phyloP scores from a whole-genome alignment of 225 moss, liverwort and hornwort genomes.

The Asterella californica region DNA sequence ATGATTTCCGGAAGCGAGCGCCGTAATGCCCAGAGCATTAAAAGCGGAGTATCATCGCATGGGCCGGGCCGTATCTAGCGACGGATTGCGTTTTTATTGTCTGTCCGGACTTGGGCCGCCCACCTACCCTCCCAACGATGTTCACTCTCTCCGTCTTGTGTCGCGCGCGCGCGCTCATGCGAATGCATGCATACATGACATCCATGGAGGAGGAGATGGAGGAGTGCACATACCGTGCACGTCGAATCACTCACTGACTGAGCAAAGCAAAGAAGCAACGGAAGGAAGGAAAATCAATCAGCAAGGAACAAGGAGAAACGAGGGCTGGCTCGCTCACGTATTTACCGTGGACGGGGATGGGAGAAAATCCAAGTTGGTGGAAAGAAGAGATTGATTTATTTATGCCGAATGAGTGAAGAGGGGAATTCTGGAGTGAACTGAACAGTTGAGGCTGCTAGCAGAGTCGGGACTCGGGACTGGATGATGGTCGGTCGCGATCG shows the following conservation, averaged over 20 bases:
- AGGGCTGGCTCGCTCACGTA: no score
- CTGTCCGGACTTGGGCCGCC: slow-evolving; percentile 15
- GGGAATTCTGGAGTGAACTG: no score
- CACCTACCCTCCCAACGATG: slow-evolving; percentile 15
- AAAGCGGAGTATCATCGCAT: slow-evolving; percentile 21
- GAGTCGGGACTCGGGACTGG: no score
- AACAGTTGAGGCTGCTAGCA: no score
- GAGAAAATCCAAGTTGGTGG: background rate
- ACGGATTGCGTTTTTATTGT: slow-evolving; percentile 24
- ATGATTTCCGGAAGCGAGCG: background rate
- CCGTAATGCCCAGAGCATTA: slow-evolving; percentile 21
- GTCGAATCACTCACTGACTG: background rate
- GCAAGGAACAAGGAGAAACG: no score
- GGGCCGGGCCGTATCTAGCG: slow-evolving; percentile 23
- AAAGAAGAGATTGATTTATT: background rate
- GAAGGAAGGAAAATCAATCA: background rate
- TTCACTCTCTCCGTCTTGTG: background rate
- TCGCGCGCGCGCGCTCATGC: background rate
- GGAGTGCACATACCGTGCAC: slow-evolving; percentile 8
- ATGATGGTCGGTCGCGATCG: slow-evolving; percentile 5
- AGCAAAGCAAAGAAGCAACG: background rate
- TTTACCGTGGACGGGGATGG: no score
- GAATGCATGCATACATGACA: slow-evolving; percentile 1
- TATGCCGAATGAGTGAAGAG: no score
- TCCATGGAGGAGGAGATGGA: background rate